phyloP scores from a whole-genome alignment of 2,329 filamentous ascomycete genomes.

The Arthrobotrys conoides region DNA sequence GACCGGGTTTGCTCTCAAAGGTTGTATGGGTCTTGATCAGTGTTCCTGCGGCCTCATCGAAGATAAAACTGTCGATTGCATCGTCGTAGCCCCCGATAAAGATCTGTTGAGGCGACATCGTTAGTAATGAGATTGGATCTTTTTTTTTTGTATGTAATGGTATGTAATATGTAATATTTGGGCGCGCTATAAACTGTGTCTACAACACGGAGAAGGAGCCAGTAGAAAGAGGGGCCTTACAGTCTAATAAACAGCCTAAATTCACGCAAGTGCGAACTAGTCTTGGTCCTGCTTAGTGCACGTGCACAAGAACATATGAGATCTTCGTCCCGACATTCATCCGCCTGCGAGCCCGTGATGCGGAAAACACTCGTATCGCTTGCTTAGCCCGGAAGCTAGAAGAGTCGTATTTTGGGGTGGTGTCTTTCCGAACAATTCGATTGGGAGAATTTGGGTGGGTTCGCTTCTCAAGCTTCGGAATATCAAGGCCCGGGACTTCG shows the following conservation, averaged over 20 bases:
- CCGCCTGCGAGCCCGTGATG: conserved; percentile 33
- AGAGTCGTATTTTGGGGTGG: neutral
- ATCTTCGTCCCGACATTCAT: conserved; percentile 47
- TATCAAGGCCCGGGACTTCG: conserved; percentile 33
- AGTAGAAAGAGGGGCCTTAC: conserved; percentile 34
- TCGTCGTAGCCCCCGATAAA: conserved; percentile 58
- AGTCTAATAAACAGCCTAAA: conserved; percentile 59
- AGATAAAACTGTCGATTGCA: conserved; percentile 58
- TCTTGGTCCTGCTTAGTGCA: neutral
- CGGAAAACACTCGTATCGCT: conserved; percentile 40
- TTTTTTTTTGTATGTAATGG: conserved; percentile 9
- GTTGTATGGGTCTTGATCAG: conserved; percentile 50
- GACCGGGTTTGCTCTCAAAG: conserved; percentile 53
- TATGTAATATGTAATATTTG: conserved; percentile 9
- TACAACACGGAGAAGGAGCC: conserved; percentile 34
- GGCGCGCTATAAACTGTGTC: conserved; percentile 9
- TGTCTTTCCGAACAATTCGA: conserved; percentile 48
- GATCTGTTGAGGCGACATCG: conserved; percentile 57
- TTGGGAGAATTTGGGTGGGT: neutral
- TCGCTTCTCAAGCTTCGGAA: conserved; percentile 33
- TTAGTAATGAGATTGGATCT: conserved; percentile 3
- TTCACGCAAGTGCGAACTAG: conserved; percentile 16
- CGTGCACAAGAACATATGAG: conserved; percentile 3
- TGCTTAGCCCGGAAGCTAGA: neutral
- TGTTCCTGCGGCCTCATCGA: conserved; percentile 50